Evolutionary conservation across 1,284 basidiomycete species (phyloP).

Genomic region (Cronartium quercuum): DNA sequence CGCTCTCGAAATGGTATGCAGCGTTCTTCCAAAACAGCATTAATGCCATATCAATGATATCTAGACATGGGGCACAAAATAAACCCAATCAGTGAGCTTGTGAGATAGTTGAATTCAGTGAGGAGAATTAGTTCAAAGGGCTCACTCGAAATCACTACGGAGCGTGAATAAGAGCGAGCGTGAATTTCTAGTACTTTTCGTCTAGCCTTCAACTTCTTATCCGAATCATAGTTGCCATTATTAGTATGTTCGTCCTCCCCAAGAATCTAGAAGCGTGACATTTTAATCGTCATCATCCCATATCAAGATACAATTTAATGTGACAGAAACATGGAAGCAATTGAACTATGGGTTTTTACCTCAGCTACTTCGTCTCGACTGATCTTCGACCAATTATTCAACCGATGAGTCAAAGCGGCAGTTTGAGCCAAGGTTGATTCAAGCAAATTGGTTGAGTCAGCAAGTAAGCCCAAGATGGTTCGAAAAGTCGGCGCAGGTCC

Average conservation of each 20-base stretch:
- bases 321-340: neutral
- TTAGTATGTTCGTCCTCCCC: slow-evolving; percentile 5
- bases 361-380: slow-evolving; percentile 36
- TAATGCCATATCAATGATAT: slow-evolving; percentile 36
- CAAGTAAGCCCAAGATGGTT: slow-evolving; percentile 29
- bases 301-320: neutral
- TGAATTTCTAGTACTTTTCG: slow-evolving; percentile 17
- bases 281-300: neutral
- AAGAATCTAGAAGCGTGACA: slow-evolving; percentile 11
- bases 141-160: slow-evolving; percentile 15
- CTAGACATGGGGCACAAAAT: slow-evolving; percentile 6
- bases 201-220: slow-evolving; percentile 31
- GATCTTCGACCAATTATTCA: slow-evolving; percentile 37
- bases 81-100: neutral
- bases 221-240: slow-evolving; percentile 20
- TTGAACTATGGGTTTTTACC: neutral
- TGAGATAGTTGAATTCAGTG: neutral
- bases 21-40: slow-evolving; percentile 34
- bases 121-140: neutral
- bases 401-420: slow-evolving; percentile 3
- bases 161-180: slow-evolving; percentile 23
- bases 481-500: slow-evolving; percentile 30
- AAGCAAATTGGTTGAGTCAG: slow-evolving; percentile 24
- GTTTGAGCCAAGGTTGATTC: slow-evolving; percentile 34
- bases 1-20: slow-evolving; percentile 12